Conservation (phyloP, 164 flowering plant genomes). For the Vitis amurensis region DNA sequence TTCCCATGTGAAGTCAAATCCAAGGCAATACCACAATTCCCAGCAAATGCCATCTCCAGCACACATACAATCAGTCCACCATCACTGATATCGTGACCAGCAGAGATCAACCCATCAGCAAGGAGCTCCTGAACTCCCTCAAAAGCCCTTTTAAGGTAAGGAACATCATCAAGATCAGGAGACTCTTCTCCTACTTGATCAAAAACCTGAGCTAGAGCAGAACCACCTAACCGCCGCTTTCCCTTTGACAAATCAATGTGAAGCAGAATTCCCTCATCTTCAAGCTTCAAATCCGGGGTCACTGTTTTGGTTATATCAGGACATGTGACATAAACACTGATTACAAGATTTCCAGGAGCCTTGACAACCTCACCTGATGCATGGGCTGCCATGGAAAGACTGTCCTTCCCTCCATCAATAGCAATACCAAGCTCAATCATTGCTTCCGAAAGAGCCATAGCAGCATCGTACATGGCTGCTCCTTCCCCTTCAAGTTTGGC, state of each 20-base stretch:
- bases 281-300: conserved; percentile 88
- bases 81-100: conserved; percentile 96
- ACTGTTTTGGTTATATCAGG: conserved; percentile 93
- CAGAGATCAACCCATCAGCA: conserved; percentile 65
- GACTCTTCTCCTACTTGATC: conserved; percentile 84
- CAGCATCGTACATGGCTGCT: conserved; percentile 96
- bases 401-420: conserved; percentile 97
- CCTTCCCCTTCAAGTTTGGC: conserved; percentile 98
- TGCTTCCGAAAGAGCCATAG: conserved; percentile 75
- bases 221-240: conserved; percentile 87
- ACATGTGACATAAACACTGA: conserved; percentile 86
- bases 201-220: conserved; percentile 89
- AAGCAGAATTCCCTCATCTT: conserved; percentile 74
- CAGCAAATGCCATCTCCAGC: conserved; percentile 95
- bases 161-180: conserved; percentile 89
- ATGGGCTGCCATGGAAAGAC: conserved; percentile 96
- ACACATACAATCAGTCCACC: conserved; percentile 73
- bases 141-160: conserved; percentile 70
- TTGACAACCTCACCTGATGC: conserved; percentile 81
- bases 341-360: conserved; percentile 94
- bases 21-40: conserved; percentile 75
- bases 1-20: conserved; percentile 53
- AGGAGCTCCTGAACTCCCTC: conserved; percentile 69
- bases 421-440: conserved; percentile 95
- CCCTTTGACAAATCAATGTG: conserved; percentile 90